Evolutionary conservation across 2,329 filamentous ascomycete species (phyloP).

Genomic region (Plectosphaerella sp.): DNA sequence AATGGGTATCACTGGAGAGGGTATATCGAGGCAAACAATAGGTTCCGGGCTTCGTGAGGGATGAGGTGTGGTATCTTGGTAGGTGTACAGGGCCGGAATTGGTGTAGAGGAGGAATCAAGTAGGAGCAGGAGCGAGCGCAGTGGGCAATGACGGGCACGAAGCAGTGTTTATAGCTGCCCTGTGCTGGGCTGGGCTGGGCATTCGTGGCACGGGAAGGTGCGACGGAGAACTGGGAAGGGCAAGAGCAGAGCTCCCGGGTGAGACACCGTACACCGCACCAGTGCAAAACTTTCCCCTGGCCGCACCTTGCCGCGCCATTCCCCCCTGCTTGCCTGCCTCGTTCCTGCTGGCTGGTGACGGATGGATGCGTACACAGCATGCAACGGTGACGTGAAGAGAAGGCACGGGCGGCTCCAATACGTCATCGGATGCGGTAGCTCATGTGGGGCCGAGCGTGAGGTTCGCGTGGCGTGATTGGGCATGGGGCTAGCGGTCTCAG

Average conservation of each 20-base stretch:
- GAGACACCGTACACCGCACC: neutral
- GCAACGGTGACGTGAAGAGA: neutral
- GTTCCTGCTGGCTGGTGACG: neutral
- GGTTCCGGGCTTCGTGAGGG: neutral
- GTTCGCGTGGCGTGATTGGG: too few relatives aligned
- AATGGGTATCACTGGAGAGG: constrained; percentile 2
- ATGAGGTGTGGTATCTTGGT: neutral
- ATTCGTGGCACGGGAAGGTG: neutral
- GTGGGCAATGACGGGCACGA: neutral
- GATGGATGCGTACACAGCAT: neutral
- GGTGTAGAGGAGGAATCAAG: neutral
- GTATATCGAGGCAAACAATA: constrained; percentile 1
- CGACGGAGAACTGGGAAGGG: neutral
- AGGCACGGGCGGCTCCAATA: neutral
- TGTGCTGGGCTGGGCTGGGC: neutral
- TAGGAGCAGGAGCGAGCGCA: neutral
- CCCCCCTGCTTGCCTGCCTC: neutral
- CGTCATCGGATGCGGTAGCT: constrained; percentile 4
- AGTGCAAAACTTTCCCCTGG: neutral
- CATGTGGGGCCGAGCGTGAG: neutral
- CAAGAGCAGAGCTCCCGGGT: neutral
- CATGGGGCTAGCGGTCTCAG: too few relatives aligned
- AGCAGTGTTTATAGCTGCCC: neutral
- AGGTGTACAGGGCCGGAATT: neutral
- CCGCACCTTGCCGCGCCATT: neutral